Base-by-base conservation (phyloP, 768 basidiomycete genomes). In the Russula griseocarnosa region DNA sequence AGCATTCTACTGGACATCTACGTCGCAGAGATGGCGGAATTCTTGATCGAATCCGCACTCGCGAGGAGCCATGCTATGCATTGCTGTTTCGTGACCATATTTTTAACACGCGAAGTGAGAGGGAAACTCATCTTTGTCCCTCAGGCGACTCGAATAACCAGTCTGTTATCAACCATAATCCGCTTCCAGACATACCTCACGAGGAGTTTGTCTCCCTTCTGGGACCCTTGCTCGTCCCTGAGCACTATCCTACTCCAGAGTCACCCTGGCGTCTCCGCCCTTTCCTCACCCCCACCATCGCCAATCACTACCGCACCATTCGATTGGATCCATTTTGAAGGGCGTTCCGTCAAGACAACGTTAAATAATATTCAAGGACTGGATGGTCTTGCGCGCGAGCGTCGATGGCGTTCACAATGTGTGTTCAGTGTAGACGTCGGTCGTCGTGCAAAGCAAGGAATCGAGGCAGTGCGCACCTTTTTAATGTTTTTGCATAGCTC, bases 271-370 rank as follows among this genome's bases (percentile, higher is more conserved):
- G 32, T 69, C 69, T 4, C 64, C 66, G 38, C 50, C 1, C 55
- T 56, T 44, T 59, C 70, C 32, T 62, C 61, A 3, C 44, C 74
- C 54, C 53, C 61, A 28, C 52, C 59, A n/a, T 52, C 70, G 32
- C 67, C 60, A 28, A 44, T 72, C 72, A 28, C 70, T 70, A 55
- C 58, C 69, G 88, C 90, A 0, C 92, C 90, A 0, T 88, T 93
- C 58, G 88, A 93, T 67, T 92, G 91, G 89, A 75, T 94, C 7
- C 90, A 93, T 70, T 89, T 94, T 64, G 91, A 93, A 69, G 91
- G 90, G 5, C 78, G 91, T 3, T 87, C 83, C 0, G 85, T 88
- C 36, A 90, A 88, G 73, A 91, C 88, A 11, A 93, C 90, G 5
- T 74, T 90, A 30, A 85, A 79, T 68, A 93, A 93, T 70, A 83